A percentile compares a stretch with the other conserved stretches of the same genome.
Conservation (phyloP, 169 alveolate species). For the Neospora caninum region DNA sequence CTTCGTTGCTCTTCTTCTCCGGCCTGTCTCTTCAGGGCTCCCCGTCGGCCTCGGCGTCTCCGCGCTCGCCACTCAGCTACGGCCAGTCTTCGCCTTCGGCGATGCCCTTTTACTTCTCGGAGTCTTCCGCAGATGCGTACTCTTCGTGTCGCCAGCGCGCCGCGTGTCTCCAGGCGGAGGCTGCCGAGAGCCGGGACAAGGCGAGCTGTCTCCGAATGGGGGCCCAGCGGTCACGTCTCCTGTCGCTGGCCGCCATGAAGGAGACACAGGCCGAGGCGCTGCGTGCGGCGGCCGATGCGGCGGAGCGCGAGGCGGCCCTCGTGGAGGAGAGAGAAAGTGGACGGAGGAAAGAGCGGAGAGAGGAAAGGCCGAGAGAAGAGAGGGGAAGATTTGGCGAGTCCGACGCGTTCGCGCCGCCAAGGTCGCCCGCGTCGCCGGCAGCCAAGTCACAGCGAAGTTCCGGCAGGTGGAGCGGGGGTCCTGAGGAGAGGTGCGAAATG, state of each 20-base stretch:
- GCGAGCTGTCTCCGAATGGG: slow-evolving; percentile 2
- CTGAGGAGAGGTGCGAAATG: too few relatives aligned
- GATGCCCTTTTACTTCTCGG: not conserved
- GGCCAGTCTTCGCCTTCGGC: not conserved
- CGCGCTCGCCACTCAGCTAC: not conserved
- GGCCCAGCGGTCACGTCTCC: slow-evolving; percentile 11
- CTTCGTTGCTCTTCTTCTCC: not conserved
- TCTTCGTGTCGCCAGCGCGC: not conserved
- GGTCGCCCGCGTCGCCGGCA: too few relatives aligned
- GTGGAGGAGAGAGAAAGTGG: not conserved
- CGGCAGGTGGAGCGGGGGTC: too few relatives aligned
- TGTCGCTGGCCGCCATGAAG: not conserved
- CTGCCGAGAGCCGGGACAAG: slow-evolving; percentile 17
- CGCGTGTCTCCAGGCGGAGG: not conserved
- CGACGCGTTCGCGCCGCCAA: not conserved
- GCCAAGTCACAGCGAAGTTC: too few relatives aligned
- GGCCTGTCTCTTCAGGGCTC: not conserved
- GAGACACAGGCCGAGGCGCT: slow-evolving; percentile 8
- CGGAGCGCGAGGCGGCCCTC: slow-evolving; percentile 24
- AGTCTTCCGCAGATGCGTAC: not conserved
- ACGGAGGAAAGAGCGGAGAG: not conserved
- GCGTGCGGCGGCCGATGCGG: not conserved
- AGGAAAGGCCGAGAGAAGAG: not conserved
- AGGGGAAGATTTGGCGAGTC: not conserved
- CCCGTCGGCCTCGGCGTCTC: not conserved